Conservation (phyloP, 2,329 filamentous ascomycete species). For the Hymenoscyphus scutula region DNA sequence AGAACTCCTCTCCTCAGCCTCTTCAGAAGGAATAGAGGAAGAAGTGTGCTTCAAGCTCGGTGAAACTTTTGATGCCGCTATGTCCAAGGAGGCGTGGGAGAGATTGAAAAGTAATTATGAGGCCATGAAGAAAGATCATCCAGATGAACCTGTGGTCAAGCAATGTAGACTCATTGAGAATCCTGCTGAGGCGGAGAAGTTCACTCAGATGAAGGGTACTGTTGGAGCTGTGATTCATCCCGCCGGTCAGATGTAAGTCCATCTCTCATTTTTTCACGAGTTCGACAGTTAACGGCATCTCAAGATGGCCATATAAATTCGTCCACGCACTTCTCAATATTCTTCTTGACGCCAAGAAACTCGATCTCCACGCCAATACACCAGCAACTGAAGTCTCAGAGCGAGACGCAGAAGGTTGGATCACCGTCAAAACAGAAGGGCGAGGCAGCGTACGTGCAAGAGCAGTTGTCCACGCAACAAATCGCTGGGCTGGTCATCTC, state of each 20-base stretch:
- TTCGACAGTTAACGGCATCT: not conserved
- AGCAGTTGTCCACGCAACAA: slow-evolving; percentile 61
- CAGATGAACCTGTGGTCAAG: slow-evolving; percentile 33
- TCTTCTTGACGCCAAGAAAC: slow-evolving; percentile 44
- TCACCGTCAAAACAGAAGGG: slow-evolving; percentile 47
- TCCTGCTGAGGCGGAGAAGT: slow-evolving; percentile 30
- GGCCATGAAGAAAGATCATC: slow-evolving; percentile 32
- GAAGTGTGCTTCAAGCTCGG: slow-evolving; percentile 34
- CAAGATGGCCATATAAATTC: slow-evolving; percentile 44
- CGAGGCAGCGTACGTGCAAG: slow-evolving; percentile 53
- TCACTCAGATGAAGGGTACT: slow-evolving; percentile 36
- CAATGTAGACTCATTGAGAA: slow-evolving; percentile 36
- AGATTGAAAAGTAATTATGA: slow-evolving; percentile 33
- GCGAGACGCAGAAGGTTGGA: slow-evolving; percentile 35
- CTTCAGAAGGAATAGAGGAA: slow-evolving; percentile 36
- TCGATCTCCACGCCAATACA: slow-evolving; percentile 52
- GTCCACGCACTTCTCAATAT: slow-evolving; percentile 56
- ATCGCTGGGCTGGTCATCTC: slow-evolving; percentile 62
- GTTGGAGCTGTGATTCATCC: slow-evolving; percentile 34
- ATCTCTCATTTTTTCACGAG: not conserved
- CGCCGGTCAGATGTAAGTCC: slow-evolving; percentile 13
- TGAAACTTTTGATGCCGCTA: slow-evolving; percentile 37
- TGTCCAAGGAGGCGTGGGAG: slow-evolving; percentile 35
- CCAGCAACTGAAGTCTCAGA: slow-evolving; percentile 37
- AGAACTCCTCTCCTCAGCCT: slow-evolving; percentile 37